Conservation (phyloP, 1,139 yeast genomes). For the Pichia sp. region DNA sequence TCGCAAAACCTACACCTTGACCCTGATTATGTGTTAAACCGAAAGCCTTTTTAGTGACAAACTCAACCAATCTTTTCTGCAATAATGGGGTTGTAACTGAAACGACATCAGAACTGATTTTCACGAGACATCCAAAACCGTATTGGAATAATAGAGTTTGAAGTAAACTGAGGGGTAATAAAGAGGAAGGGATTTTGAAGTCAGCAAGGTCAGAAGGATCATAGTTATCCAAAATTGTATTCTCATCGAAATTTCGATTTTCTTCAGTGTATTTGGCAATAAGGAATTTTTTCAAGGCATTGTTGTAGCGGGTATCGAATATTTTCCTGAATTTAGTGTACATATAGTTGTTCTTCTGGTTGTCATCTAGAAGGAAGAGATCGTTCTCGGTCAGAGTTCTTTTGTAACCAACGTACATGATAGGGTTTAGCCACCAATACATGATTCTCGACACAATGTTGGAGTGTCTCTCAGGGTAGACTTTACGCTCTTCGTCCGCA, state of each 20-base stretch:
- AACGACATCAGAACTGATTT: conserved; percentile 30
- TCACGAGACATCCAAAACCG: conserved; percentile 23
- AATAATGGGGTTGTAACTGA: conserved; percentile 37
- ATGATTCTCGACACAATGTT: conserved; percentile 32
- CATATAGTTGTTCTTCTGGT: conserved; percentile 34
- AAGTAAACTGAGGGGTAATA: conserved; percentile 25
- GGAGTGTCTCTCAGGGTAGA: conserved; percentile 32
- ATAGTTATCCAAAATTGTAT: conserved; percentile 1
- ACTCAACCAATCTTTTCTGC: conserved; percentile 43
- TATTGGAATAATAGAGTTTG: conserved; percentile 32
- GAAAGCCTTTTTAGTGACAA: conserved; percentile 32
- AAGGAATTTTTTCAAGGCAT: conserved; percentile 7
- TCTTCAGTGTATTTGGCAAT: conserved; percentile 11
- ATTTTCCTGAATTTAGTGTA: conserved; percentile 29
- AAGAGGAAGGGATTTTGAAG: conserved; percentile 11
- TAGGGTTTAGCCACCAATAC: conserved; percentile 47
- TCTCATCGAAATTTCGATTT: conserved; percentile 5
- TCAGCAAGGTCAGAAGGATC: conserved; percentile 11
- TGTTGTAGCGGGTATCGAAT: conserved; percentile 19
- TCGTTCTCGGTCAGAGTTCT: conserved; percentile 43
- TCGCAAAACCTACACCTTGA: conserved; percentile 52
- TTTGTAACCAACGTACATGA: conserved; percentile 43
- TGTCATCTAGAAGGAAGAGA: conserved; percentile 35
- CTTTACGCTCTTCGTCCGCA: conserved; percentile 36
- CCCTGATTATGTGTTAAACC: conserved; percentile 30